Evolutionary conservation across 2,329 filamentous ascomycete genomes (phyloP), one percentile per base, ranked within the genome.

Genomic region (Emmonsia crescens): DNA sequence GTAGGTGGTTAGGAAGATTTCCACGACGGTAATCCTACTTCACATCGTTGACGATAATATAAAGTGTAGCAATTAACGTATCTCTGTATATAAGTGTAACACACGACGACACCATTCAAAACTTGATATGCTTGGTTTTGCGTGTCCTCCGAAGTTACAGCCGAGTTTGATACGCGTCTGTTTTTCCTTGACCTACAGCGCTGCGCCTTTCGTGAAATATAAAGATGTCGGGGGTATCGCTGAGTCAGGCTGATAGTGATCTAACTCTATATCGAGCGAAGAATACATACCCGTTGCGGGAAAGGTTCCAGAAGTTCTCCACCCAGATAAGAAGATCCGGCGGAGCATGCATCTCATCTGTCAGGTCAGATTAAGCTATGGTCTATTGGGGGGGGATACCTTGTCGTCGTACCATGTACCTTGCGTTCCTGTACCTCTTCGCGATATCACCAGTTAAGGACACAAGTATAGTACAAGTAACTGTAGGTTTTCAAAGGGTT

Each of bases 351-450:
- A 54, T 24, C 51, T 12, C 19, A 21, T 38, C 29, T 33, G 16
- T 54, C 3, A 57, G 36, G 54, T 57, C n/a, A 21, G 14, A 42
- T 57, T 57, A 57, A 57, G 40, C 56, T 57, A 46, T 21, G 54
- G 27, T 33, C 21, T 14, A 48, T 48, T 4, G n/a, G 2, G 52
- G 33, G 54, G 16, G 31, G 51, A 3, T 44, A 57, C 56, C 8
- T 57, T 21, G 16, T 46, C 3, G 56, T 44, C 14, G 38, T 57
- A 57, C 40, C 29, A 27, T 44, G 56, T 57, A 57, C 56, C 51
- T 46, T 57, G 40, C 16, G 16, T 24, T 46, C 27, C 27, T 6
- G 40, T 57, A 57, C 56, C 56, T 33, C n/a, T 24, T 40, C 10
- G 3, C n/a, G 8, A 24, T 6, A 21, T 36, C 49, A 21, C 21